Base-by-base conservation (phyloP, 2,329 filamentous ascomycete species). In the Apiospora malaysiana region DNA sequence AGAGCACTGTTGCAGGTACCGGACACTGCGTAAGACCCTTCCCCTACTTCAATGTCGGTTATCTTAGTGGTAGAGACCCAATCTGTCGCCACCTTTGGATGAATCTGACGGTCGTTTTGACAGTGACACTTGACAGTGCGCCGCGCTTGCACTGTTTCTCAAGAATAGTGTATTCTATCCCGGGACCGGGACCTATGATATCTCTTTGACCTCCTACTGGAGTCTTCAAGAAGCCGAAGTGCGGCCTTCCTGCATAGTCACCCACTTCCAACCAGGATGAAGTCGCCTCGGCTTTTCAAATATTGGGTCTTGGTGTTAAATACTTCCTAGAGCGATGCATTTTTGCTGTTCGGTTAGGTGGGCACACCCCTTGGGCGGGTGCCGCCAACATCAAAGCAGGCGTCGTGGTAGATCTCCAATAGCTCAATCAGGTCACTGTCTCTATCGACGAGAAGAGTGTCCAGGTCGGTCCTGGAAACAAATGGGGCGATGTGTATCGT, bases 401-500 rank as follows among this genome's bases (percentile, higher is more conserved):
- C 43, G 66, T 80, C 68, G 77, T 77, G 5, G 74, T 81, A 40
- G 78, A 79, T 51, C 71, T 79, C 37, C 63, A 66, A 25, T 40
- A 69, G 16, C 73, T 79, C 25, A 77, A 77, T 32, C 51, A 76
- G 43, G 70, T 79, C 40, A 46, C 59, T 21, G 69, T 75, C 5
- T 76, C 74, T 14, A 27, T 65, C 2, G 77, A 80, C 47, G 75
- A 76, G 12, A 75, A 74, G 0, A 77, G 76, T 5, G 81, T 79
- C 4, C 72, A 72, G 16, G 74, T 85, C 23, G 82, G 82, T 0
- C 74, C 80, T 0, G 83, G 82, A 7, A 78, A 79, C 63, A 75
- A 77, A 18, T 85, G 83, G 83, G 66, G 72, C 7, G 75, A 82
- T 21, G 82, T 85, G 0, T 85, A 84, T 71, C 69, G 73, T 7